Conservation (phyloP, 768 basidiomycete species). For the Pisolithus tinctorius region DNA sequence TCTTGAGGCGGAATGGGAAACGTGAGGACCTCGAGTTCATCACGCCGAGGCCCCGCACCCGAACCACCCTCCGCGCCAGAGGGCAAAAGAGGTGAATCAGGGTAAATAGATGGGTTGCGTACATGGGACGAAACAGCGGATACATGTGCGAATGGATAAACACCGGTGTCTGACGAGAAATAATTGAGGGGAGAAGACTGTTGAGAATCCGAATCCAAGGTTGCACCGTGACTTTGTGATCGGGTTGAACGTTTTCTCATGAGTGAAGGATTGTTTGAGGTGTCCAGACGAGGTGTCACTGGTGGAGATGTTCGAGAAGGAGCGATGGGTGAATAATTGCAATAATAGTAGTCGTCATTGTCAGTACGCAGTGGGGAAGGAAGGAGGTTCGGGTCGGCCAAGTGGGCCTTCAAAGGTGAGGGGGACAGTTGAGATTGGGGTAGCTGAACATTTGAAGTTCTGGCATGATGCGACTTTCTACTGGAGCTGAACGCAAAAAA, state of each 20-base stretch:
- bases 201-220: conserved; percentile 13
- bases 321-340: conserved; percentile 41
- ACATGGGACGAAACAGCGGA: conserved; percentile 12
- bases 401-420: conserved; percentile 6
- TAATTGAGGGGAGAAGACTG: conserved; percentile 10
- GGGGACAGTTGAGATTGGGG: conserved; percentile 9
- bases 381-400: conserved; percentile 7
- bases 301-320: conserved; percentile 9
- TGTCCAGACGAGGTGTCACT: conserved; percentile 9
- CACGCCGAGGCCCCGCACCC: background rate
- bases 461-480: conserved; percentile 12
- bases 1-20: conserved; percentile 1
- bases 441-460: conserved; percentile 12
- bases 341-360: conserved; percentile 45
- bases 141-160: conserved; percentile 50
- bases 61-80: conserved; percentile 19
- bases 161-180: conserved; percentile 17
- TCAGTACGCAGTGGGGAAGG: conserved; percentile 21
- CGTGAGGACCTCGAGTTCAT: conserved; percentile 5
- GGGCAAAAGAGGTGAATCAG: conserved; percentile 1
- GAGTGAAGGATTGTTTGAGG: conserved; percentile 9
- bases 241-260: conserved; percentile 12
- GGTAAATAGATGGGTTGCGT: conserved; percentile 6
- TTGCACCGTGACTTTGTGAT: conserved; percentile 8
- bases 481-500: conserved; percentile 26